These are phyloP conservation scores for Chaetothyriales sp. DNA, from an alignment of 2,329 filamentous ascomycete genomes.

Conservation along the genomic window DNA sequence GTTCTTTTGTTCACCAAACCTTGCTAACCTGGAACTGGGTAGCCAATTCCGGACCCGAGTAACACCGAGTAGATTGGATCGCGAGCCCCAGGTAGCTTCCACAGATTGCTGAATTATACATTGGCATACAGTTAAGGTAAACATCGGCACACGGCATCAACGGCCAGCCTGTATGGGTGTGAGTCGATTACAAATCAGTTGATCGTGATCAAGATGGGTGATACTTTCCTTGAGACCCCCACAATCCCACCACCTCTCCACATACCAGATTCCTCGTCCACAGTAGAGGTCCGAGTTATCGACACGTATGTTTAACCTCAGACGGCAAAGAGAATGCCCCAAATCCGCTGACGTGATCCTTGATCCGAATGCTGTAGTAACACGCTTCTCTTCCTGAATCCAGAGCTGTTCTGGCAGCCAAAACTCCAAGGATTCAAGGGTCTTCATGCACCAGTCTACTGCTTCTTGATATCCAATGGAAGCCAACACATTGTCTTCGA, in stretches of 20 bases:
- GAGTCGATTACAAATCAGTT: conserved; percentile 1
- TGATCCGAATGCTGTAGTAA: background rate
- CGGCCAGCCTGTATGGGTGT: background rate
- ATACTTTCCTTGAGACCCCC: background rate
- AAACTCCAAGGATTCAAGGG: conserved; percentile 1
- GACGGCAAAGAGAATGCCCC: background rate
- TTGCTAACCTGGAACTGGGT: too few relatives aligned
- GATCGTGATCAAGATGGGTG: background rate
- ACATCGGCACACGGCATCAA: background rate
- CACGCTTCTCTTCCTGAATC: background rate
- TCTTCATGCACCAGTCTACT: conserved; percentile 3
- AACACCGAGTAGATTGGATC: background rate
- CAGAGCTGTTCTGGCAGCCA: background rate
- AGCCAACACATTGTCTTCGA: conserved; percentile 14
- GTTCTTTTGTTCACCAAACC: too few relatives aligned
- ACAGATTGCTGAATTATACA: background rate
- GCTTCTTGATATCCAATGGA: conserved; percentile 3
- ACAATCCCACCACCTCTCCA: background rate
- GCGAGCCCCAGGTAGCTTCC: background rate
- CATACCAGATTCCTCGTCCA: conserved; percentile 2
- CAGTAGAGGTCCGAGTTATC: conserved; percentile 3
- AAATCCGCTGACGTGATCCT: background rate
- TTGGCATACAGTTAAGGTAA: background rate
- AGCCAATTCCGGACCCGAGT: background rate
- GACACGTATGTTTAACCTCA: conserved; percentile 1